Conservation (phyloP, 108 stramenopile genomes). For the Stephanodiscus minutulus region DNA sequence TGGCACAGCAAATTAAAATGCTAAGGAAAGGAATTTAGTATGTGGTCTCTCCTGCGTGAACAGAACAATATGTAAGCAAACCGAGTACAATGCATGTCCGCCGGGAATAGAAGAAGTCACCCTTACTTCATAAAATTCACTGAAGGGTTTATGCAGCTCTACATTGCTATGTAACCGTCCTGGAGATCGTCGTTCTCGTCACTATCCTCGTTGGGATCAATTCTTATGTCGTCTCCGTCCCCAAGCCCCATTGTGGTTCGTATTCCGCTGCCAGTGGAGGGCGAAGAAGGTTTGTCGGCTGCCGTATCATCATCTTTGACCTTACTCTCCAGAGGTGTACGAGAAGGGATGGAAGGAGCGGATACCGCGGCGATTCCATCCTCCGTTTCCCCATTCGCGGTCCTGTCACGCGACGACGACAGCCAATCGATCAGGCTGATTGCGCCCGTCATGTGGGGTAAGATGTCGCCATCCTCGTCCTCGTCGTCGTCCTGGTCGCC, state of each 20-base stretch:
- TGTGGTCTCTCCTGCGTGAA: no score
- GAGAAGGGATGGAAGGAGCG: background rate
- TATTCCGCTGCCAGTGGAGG: background rate
- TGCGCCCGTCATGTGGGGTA: background rate
- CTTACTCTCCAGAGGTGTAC: background rate
- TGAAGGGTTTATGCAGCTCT: background rate
- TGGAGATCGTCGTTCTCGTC: slow-evolving; percentile 46
- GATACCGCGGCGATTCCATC: background rate
- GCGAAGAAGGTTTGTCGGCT: background rate
- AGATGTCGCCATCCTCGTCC: slow-evolving; percentile 11
- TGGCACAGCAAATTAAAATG: no score
- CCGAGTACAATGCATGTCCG: no score
- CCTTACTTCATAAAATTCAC: no score
- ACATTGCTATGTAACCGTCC: slow-evolving; percentile 62
- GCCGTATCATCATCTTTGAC: background rate
- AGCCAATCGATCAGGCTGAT: slow-evolving; percentile 39
- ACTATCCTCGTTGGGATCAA: background rate
- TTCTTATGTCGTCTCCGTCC: slow-evolving; percentile 3
- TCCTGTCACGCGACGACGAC: slow-evolving; percentile 19
- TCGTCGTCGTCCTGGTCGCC: slow-evolving; percentile 11
- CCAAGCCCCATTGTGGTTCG: background rate
- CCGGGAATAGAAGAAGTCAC: no score
- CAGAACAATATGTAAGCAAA: no score
- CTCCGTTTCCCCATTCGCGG: background rate
- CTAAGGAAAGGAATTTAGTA: no score